These are phyloP conservation scores for Furcasterigmium furcatum DNA, from an alignment of 2,329 filamentous ascomycete genomes.

Conservation along the genomic window DNA sequence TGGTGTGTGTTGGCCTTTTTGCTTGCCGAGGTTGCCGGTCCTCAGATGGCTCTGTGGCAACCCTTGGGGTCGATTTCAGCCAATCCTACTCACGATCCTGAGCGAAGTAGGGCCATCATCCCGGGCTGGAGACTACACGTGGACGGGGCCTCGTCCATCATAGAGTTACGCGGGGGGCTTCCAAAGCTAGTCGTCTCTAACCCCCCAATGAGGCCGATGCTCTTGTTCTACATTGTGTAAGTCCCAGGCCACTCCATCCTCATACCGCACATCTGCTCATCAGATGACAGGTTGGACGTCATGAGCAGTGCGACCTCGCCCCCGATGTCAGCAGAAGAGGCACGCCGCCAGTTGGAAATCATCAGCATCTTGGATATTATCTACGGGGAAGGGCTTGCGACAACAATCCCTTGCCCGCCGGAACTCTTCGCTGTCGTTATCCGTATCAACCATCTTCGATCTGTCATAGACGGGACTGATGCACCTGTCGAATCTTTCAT, in stretches of 20 bases:
- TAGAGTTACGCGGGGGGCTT: slow-evolving; percentile 10
- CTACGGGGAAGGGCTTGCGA: slow-evolving; percentile 14
- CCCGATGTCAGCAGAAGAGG: neutral
- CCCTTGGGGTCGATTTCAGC: neutral
- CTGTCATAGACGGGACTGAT: slow-evolving; percentile 1
- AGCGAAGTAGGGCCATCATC: slow-evolving; percentile 11
- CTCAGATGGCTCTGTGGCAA: neutral
- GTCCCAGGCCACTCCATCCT: neutral
- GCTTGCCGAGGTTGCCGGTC: slow-evolving; percentile 10
- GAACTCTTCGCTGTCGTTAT: slow-evolving; percentile 15
- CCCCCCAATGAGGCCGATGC: slow-evolving; percentile 4
- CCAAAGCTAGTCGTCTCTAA: slow-evolving; percentile 1
- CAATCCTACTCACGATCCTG: neutral
- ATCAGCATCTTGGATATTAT: slow-evolving; percentile 9
- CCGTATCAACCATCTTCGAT: slow-evolving; percentile 16
- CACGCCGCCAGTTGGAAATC: slow-evolving; percentile 9
- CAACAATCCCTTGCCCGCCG: slow-evolving; percentile 14
- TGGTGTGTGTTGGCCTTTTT: slow-evolving; percentile 11
- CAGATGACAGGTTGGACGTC: slow-evolving; percentile 8
- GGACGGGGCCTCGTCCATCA: slow-evolving; percentile 11
- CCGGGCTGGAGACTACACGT: slow-evolving; percentile 12
- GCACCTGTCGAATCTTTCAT: slow-evolving; percentile 1
- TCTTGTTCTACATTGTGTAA: slow-evolving; percentile 12
- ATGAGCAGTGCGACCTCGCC: slow-evolving; percentile 12
- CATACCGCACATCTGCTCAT: neutral